phyloP scores from a whole-genome alignment of 1,284 basidiomycete genomes.

The Fomitopsis pinicola region DNA sequence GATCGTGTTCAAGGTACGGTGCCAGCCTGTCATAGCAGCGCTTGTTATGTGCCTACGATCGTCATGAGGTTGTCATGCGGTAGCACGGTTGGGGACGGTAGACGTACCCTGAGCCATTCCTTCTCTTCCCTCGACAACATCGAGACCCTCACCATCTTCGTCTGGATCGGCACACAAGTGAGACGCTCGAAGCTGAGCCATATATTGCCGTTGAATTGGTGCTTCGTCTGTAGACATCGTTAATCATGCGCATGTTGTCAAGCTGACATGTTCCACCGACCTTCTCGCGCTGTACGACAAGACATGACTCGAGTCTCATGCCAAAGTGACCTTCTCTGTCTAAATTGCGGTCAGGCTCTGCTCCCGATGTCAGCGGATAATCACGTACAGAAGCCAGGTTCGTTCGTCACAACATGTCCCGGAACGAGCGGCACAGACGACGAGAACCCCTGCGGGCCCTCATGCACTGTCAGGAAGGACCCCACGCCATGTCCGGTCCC shows the following conservation, averaged over 20 bases:
- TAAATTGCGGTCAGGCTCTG: conserved; percentile 25
- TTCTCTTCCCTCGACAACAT: conserved; percentile 87
- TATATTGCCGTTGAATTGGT: conserved; percentile 66
- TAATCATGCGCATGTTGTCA: conserved; percentile 8
- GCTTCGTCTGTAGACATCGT: conserved; percentile 48
- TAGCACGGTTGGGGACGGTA: not conserved
- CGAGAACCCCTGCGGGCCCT: conserved; percentile 71
- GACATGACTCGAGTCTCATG: conserved; percentile 85
- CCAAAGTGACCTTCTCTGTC: conserved; percentile 85
- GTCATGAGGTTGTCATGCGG: not conserved
- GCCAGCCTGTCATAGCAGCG: conserved; percentile 68
- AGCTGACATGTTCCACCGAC: conserved; percentile 33
- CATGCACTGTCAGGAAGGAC: conserved; percentile 76
- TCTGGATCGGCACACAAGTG: conserved; percentile 92
- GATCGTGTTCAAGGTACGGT: conserved; percentile 74
- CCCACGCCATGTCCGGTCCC: conserved; percentile 84
- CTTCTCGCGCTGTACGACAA: conserved; percentile 65
- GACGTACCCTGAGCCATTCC: conserved; percentile 78
- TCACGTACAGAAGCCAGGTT: conserved; percentile 77
- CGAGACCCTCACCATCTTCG: conserved; percentile 80
- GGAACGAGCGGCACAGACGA: conserved; percentile 63
- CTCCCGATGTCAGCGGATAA: conserved; percentile 1
- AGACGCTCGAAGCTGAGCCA: conserved; percentile 89
- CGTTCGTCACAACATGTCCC: conserved; percentile 89
- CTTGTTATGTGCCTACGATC: conserved; percentile 75